Evolutionary conservation across 2,329 filamentous ascomycete species (phyloP), one percentile per base, ranked within the genome.

Genomic region (Ceratocystis cubensis): DNA sequence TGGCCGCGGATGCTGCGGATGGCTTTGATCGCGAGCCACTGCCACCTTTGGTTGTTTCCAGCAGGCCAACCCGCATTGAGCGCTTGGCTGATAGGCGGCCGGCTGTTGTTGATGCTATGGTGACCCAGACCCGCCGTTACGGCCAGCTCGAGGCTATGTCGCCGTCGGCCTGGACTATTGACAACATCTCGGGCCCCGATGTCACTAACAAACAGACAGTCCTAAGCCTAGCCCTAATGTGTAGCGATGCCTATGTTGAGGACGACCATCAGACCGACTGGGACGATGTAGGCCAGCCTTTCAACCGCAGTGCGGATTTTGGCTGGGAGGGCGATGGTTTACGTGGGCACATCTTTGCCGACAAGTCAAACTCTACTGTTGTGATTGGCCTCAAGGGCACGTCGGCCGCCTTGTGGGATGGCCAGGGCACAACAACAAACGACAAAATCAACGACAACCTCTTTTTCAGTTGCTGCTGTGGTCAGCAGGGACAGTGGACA

Each of bases 391-490:
- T 99, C 66, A 99, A 99, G 77, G 94, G 93, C 65, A 96, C 92
- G 0, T 89, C 87, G 1, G 84, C 88, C 1, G 93, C 94, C 13
- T 86, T 97, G 2, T 97, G 96, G 73, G 93, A 97, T 74, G 94
- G 94, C n/a, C 89, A 93, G 46, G 93, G 92, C 64, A 97, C 94
- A 1, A 97, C 93, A 0, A 96, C 91, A 30, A 96, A 96, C 71
- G 94, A 99, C 78, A 99, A 99, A 78, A 80, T 92, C 72, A 99
- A 97, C 74, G 94, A 99, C 76, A 99, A 99, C 74, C 81, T 99
- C 8, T 96, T 96, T 76, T 96, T 96, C 78, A 96, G 92, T 73
- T 99, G 94, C 77, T 99, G 94, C 76, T 99, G 94, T 76, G 94
- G 86, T 3, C 91, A 96, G 76, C 92, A 95, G 71, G 91, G 92